Percentiles rank a stretch among this genome's conserved stretches.
These are phyloP conservation scores for Bruguiera hainesii DNA, from an alignment of 441 rosid species.

Conservation along the genomic window DNA sequence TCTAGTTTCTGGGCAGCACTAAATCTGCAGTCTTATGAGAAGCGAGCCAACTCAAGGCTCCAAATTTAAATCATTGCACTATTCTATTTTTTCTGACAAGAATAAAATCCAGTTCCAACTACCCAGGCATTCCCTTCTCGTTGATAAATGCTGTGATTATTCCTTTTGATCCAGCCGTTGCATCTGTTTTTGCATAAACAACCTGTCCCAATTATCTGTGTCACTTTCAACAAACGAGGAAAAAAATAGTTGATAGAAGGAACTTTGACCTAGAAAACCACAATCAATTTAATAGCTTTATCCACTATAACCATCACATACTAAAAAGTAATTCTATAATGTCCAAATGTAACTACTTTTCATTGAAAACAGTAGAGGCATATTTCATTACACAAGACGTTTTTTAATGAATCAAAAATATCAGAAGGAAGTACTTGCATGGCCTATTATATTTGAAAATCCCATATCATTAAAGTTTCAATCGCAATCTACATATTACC, in stretches of 20 bases:
- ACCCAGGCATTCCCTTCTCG: slow-evolving; percentile 98
- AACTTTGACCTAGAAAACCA: neutral
- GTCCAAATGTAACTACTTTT: neutral
- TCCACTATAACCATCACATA: neutral
- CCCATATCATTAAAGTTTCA: neutral
- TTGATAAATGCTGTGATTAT: slow-evolving; percentile 88
- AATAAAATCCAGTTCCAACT: slow-evolving; percentile 19
- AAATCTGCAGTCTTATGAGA: slow-evolving; percentile 57
- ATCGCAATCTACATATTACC: neutral
- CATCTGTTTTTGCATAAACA: slow-evolving; percentile 83
- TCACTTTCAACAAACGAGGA: slow-evolving; percentile 19
- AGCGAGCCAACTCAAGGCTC: slow-evolving; percentile 9
- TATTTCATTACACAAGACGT: neutral
- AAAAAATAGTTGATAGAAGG: neutral
- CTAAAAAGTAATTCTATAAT: neutral
- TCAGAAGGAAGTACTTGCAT: neutral
- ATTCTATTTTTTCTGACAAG: neutral
- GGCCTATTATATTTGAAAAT: neutral
- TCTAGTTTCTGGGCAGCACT: slow-evolving; percentile 96
- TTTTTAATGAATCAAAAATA: neutral
- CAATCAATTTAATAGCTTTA: neutral
- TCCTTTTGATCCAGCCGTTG: slow-evolving; percentile 83
- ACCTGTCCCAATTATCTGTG: slow-evolving; percentile 41
- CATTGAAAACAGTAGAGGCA: neutral
- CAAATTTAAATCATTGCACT: neutral